These are phyloP conservation scores for Colletotrichum tanaceti DNA, from an alignment of 2,329 filamentous ascomycete genomes.

Conservation along the genomic window DNA sequence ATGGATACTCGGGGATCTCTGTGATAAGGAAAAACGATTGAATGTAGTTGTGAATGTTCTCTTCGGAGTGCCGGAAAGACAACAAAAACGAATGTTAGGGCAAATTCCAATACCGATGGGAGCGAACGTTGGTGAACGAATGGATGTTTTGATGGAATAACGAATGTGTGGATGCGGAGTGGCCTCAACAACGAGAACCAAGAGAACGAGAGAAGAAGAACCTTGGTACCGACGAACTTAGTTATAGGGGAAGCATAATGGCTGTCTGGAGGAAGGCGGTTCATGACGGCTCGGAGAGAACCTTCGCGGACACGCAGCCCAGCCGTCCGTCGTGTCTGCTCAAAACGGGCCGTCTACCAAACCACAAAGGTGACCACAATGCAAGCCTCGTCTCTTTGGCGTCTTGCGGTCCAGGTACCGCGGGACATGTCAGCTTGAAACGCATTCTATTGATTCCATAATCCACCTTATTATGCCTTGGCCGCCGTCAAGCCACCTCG, in stretches of 20 bases:
- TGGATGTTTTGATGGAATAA: conserved; percentile 7
- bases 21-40: neutral
- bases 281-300: conserved; percentile 1
- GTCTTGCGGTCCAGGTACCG: neutral
- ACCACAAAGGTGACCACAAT: neutral
- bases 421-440: neutral
- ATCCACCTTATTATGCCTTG: neutral
- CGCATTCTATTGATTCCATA: conserved; percentile 13
- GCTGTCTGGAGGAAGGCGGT: neutral
- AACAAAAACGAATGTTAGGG: neutral
- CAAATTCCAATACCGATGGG: neutral
- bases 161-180: conserved; percentile 5
- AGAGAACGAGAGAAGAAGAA: neutral
- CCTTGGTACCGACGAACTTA: neutral
- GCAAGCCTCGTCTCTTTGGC: conserved; percentile 15
- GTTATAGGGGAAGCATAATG: neutral
- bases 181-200: neutral
- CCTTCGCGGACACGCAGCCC: conserved; percentile 19
- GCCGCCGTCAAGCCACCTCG: conserved; percentile 13
- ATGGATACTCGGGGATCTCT: neutral
- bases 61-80: no score
- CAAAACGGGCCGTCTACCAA: conserved; percentile 2
- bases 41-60: neutral
- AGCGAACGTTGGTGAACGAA: conserved; percentile 20
- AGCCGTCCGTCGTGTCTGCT: conserved; percentile 16